Base-by-base conservation (phyloP, 306 rosid genomes). In the Hippophae tibetana region DNA sequence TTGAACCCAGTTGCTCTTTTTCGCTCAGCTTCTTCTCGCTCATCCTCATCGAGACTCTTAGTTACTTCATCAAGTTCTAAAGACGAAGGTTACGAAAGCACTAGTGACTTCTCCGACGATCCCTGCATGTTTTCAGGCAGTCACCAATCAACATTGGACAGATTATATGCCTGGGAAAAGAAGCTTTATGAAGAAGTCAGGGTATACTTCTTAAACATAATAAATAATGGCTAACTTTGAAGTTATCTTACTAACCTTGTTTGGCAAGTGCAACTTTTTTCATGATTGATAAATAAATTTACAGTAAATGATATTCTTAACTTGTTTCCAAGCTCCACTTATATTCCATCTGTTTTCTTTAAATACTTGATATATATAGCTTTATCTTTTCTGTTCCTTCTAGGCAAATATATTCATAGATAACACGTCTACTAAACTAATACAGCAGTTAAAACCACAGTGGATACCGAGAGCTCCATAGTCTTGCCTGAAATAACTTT, bases 101-200 rank as follows among this genome's bases (percentile, higher is more conserved):
- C 72, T 41, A 69, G 75, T 57, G 89, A 89, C 67, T 18, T 78
- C 58, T 58, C 81, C 7, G 90, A 78, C 38, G 96, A 85, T 44
- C 41, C 77, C 42, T 73, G 76, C 72, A 57, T 63, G 72, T 59
- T 77, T 69, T 75, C 88, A 52, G 80, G 74, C 47, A 69, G 93
- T 77, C 99, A 92, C 76, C 97, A 86, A 43, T 80, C 90, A 44
- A 92, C 97, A 25, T 59, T 92, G 76, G 90, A 92, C 68, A 80
- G 84, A 67, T 69, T 92, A 70, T 92, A 82, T 72, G 85, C 92
- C 10, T 92, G 97, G 97, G 99, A 86, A 74, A 92, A 88, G 85
- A 92, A 92, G 69, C 90, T 92, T 52, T 92, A 82, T 0, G 82
- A 92, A 55, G 95, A 92, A 78, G 99, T 92, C 50, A 82, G 55